phyloP scores from a whole-genome alignment of 192 early-diverging fungal species.

The Spizellomyces sp. region DNA sequence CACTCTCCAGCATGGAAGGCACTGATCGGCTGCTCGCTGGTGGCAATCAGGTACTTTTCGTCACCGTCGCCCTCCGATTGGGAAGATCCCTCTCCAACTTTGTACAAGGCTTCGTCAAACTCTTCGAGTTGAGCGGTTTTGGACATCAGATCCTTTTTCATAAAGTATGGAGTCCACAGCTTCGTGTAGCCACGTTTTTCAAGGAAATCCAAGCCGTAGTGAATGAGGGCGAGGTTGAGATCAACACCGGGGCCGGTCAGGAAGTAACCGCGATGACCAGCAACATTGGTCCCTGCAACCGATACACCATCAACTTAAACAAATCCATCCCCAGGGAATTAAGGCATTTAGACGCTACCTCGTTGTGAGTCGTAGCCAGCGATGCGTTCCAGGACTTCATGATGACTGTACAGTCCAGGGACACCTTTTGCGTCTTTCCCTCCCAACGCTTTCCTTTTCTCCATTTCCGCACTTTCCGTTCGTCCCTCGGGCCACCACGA shows the following conservation, averaged over 20 bases:
- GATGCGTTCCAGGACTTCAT: conserved; percentile 91
- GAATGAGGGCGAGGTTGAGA: conserved; percentile 94
- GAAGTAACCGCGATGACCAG: conserved; percentile 99
- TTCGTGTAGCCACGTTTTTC: conserved; percentile 81
- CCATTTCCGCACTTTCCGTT: conserved; percentile 41
- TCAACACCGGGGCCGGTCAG: conserved; percentile 93
- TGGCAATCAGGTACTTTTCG: conserved; percentile 96
- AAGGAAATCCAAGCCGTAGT: conserved; percentile 94
- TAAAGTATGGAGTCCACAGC: conserved; percentile 97
- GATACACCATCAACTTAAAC: conserved; percentile 4
- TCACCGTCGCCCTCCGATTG: conserved; percentile 59
- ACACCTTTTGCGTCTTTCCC: conserved; percentile 56
- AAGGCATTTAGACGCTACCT: conserved; percentile 43
- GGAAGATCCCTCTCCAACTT: conserved; percentile 64
- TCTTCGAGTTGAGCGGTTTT: conserved; percentile 97
- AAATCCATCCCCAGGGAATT: not conserved
- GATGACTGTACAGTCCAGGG: conserved; percentile 67
- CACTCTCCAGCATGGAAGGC: conserved; percentile 95
- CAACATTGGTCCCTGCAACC: conserved; percentile 75
- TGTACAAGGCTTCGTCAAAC: conserved; percentile 99
- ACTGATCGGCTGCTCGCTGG: conserved; percentile 97
- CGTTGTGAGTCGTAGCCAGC: conserved; percentile 87
- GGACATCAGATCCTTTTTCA: conserved; percentile 96
- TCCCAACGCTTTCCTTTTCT: conserved; percentile 38
- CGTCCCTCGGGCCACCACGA: conserved; percentile 60